Conservation (phyloP, 192 early-diverging fungal species). For the Cetraspora pellucida region DNA sequence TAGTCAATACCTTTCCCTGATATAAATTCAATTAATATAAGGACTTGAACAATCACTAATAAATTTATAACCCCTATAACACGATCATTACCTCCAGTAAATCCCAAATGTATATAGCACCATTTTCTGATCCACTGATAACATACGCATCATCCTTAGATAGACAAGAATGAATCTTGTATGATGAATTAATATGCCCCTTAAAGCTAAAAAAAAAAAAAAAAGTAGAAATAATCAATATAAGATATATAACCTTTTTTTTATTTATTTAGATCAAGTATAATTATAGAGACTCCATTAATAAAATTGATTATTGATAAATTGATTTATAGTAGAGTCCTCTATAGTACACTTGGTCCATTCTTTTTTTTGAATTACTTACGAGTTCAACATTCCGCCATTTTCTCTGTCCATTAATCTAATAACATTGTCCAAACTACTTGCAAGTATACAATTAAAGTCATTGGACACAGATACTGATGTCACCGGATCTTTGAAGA, state of each 20-base stretch:
- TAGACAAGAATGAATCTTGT: conserved; percentile 74
- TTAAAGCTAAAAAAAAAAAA: conserved; percentile 53
- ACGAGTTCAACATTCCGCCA: conserved; percentile 73
- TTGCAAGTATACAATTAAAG: conserved; percentile 72
- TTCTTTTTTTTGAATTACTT: conserved; percentile 37
- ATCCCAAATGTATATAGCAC: conserved; percentile 85
- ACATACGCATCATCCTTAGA: conserved; percentile 71
- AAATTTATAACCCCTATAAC: neutral
- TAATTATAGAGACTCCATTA: too few relatives aligned
- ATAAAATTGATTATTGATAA: too few relatives aligned
- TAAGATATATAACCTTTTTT: neutral
- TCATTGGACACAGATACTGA: conserved; percentile 69
- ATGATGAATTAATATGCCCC: conserved; percentile 81
- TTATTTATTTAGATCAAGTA: too few relatives aligned
- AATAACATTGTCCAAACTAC: conserved; percentile 76
- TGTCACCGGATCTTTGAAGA: conserved; percentile 69
- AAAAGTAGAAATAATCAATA: neutral
- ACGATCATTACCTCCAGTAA: conserved; percentile 57
- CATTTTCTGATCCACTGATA: conserved; percentile 89
- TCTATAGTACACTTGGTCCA: too few relatives aligned
- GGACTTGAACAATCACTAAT: neutral
- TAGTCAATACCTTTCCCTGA: conserved; percentile 53
- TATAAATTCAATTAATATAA: neutral
- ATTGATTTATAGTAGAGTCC: too few relatives aligned
- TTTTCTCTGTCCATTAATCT: conserved; percentile 82